Evolutionary conservation across 805 yeast species (phyloP), one percentile per base, ranked within the genome.

Genomic region (Jamesozyma lodderae): DNA sequence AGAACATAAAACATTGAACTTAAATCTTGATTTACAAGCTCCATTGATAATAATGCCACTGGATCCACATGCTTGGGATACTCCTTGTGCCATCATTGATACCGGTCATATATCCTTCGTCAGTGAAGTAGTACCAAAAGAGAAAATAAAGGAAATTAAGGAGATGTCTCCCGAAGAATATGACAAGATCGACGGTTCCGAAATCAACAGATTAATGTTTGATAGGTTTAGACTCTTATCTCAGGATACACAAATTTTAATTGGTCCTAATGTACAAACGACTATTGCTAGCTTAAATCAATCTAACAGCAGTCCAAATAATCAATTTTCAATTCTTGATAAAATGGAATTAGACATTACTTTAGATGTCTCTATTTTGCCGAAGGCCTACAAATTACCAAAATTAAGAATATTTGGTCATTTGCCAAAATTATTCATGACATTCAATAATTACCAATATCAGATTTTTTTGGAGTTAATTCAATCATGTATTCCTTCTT

Each of bases 31-130:
- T 60, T 67, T 94, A 31, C 96, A 88, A 53, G 95, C 97, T 0
- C 99, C 99, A 0, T 66, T 92, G 47, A 77, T 94, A 17, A 81
- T 90, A 7, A 50, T 92, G 14, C 98, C 98, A 0, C 66, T 86
- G 23, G 84, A 86, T 52, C 82, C 94, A 0, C 69, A 75, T 10
- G 75, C 74, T 45, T 79, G 85, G 77, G 69, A 79, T 29, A 78
- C 96, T 0, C 94, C 96, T 0, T 94, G 95, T 46, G 84, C 88
- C 3, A 75, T 92, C 15, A 68, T 92, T 38, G 97, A 92, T 68
- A 96, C 96, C 6, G 99, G 99, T 53, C 96, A 90, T 58, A 80
- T 94, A 18, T 79, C 86, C 46, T 76, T 92, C 13, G 62, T 68
- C 1, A 84, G 95, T 54, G 92, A 88, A 49, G 69, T 90, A 29